Conservation (phyloP, 176 grass and related monocot genomes). For the Bonia amplexicaulis region DNA sequence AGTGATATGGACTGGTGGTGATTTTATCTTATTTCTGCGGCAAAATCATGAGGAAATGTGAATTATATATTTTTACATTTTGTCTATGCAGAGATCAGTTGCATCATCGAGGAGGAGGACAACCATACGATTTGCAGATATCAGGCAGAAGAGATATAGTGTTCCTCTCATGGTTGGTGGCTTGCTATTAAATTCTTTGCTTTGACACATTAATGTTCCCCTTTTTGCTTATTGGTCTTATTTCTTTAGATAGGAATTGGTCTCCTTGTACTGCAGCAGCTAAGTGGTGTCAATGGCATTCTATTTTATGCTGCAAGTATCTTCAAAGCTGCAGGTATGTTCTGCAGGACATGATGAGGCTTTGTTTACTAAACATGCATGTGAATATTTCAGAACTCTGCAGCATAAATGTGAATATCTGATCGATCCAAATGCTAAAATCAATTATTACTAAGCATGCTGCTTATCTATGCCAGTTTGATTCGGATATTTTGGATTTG, state of each 20-base stretch:
- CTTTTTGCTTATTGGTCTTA: slow-evolving; percentile 15
- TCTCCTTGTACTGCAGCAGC: slow-evolving; percentile 78
- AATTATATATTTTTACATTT: slow-evolving; percentile 14
- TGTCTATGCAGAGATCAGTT: slow-evolving; percentile 69
- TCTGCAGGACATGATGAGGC: background rate
- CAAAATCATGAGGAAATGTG: background rate
- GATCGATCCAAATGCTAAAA: background rate
- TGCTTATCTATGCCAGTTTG: background rate
- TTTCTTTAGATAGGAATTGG: slow-evolving; percentile 77
- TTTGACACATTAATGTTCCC: background rate
- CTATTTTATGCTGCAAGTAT: slow-evolving; percentile 88
- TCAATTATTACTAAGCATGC: background rate
- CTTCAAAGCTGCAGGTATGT: slow-evolving; percentile 88
- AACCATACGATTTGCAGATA: slow-evolving; percentile 72
- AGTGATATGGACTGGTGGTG: background rate
- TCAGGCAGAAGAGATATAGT: slow-evolving; percentile 84
- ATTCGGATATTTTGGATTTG: background rate
- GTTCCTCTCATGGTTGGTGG: slow-evolving; percentile 72
- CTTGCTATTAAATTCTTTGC: slow-evolving; percentile 3
- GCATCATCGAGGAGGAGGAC: slow-evolving; percentile 71
- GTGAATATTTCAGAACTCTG: background rate
- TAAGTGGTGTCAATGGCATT: slow-evolving; percentile 87
- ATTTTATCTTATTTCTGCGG: background rate
- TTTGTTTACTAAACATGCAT: slow-evolving; percentile 6
- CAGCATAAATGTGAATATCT: background rate